Percentiles rank a stretch among this genome's conserved stretches.
Evolutionary conservation across 192 early-diverging fungal species (phyloP).

Genomic region (Haplosporangium gracile): DNA sequence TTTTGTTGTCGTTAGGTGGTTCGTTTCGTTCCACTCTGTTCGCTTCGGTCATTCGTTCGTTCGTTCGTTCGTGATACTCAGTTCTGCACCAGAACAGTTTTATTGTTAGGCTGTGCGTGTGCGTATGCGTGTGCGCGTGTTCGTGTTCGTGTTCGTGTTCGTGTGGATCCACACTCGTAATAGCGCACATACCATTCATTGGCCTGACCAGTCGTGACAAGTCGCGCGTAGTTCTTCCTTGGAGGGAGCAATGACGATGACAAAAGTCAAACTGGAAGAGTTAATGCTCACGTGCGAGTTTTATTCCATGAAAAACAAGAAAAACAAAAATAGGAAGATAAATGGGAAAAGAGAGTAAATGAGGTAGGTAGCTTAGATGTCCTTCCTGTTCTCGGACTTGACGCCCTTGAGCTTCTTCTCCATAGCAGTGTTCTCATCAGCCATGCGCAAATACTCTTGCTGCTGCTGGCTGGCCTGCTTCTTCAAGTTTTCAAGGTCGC

Average conservation of each 20-base stretch:
- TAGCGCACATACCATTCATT: too few relatives aligned
- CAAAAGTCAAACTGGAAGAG: not conserved
- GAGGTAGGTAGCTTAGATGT: slow-evolving; percentile 22
- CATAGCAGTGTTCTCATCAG: slow-evolving; percentile 55
- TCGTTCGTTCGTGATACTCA: not conserved
- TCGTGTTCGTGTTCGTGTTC: not conserved
- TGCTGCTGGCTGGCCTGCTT: slow-evolving; percentile 59
- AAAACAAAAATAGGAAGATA: too few relatives aligned
- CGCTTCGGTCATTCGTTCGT: not conserved
- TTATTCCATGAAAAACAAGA: not conserved
- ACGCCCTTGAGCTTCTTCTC: slow-evolving; percentile 39
- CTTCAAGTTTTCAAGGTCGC: slow-evolving; percentile 61
- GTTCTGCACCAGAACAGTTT: not conserved
- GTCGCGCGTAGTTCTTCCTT: too few relatives aligned
- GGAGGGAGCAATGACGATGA: not conserved
- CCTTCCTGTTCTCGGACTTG: slow-evolving; percentile 45
- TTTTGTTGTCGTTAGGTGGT: not conserved
- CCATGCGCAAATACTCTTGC: slow-evolving; percentile 58
- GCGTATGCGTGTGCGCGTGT: not conserved
- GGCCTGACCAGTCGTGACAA: too few relatives aligned
- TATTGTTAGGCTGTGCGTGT: not conserved
- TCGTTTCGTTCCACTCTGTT: not conserved
- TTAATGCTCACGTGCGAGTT: not conserved
- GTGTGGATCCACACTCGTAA: not conserved
- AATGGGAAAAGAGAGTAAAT: not conserved